Base-by-base conservation (phyloP, 306 rosid genomes). In the apple (Malus domestica) region DNA sequence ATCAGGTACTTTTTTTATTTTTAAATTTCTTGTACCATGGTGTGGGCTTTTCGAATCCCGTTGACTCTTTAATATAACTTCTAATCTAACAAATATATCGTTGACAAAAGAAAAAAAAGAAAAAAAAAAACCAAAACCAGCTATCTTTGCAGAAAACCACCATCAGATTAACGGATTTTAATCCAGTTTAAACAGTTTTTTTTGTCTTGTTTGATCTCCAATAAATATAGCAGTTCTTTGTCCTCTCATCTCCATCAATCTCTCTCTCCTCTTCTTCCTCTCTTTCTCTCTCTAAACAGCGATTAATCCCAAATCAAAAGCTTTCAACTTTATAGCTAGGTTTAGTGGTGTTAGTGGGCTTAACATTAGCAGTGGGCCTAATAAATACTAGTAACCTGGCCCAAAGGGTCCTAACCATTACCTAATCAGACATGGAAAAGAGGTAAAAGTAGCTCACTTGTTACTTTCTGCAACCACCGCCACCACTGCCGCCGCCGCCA, bases 391-490 rank as follows among this genome's bases (percentile, higher is more conserved):
- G 42, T 38, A 38, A 38, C 42, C 2, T 38, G 42, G 10, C 42
- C 42, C 42, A 38, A 38, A 38, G 42, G 7, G 10, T 38, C 42
- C 9, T 38, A 38, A 38, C 55, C 70, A 40, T 35, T 62, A 40
- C 33, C 78, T 15, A 65, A 72, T 51, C 69, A 76, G 15, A 54
- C 59, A 77, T 55, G 67, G 67, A 33, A 58, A 71, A 55, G 76
- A 73, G 79, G 27, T 76, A 40, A 55, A 79, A 35, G 13, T 27
- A 35, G 27, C 79, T 74, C 77, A 46, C 71, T 71, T 80, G 16
- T 80, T 81, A 66, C 75, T 76, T 45, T 78, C 82, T 65, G 58
- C 63, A 80, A 60, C 81, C 81, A 68, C 46, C 75, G 59, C 73
- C 87, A 54, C 72, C 81, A 70, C 59, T 57, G 27, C 73, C 68